Percentiles rank a stretch among this genome's conserved stretches.
Evolutionary conservation across 148 eudicot genomes (phyloP).

Genomic region (Pouteria glomerata): DNA sequence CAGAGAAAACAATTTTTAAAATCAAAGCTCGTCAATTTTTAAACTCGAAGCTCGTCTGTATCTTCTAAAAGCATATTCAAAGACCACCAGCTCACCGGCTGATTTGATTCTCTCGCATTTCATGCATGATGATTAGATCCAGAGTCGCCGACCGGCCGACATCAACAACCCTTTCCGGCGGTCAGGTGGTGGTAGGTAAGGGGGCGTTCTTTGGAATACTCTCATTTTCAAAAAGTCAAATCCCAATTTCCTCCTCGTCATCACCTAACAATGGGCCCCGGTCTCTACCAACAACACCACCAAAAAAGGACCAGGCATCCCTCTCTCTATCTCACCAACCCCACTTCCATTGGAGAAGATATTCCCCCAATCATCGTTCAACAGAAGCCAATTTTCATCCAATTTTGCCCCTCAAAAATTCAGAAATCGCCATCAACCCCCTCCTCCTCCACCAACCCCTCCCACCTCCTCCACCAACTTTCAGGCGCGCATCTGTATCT

Average conservation of each 20-base stretch:
- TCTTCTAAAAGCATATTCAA: too few species aligned
- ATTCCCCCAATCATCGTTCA: constrained; percentile 6
- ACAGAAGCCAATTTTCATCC: background rate
- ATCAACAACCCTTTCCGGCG: too few species aligned
- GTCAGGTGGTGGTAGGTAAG: background rate
- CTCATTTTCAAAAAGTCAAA: background rate
- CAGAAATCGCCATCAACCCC: background rate
- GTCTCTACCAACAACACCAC: background rate
- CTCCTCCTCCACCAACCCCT: constrained; percentile 9
- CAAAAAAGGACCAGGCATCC: background rate
- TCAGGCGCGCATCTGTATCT: too few species aligned
- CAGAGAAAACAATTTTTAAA: too few species aligned
- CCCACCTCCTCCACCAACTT: background rate
- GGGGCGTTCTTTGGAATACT: background rate
- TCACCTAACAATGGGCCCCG: constrained; percentile 1
- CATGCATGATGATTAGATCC: too few species aligned
- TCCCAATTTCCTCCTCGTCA: background rate
- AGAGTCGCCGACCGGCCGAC: too few species aligned
- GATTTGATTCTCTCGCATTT: too few species aligned
- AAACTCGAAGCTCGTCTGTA: too few species aligned
- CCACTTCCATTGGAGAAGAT: background rate
- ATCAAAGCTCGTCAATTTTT: too few species aligned
- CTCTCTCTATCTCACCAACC: constrained; percentile 8
- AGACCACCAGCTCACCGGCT: too few species aligned
- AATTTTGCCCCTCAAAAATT: background rate